These are phyloP conservation scores for Fusarium metavorans DNA, from an alignment of 2,329 filamentous ascomycete genomes.

Conservation along the genomic window DNA sequence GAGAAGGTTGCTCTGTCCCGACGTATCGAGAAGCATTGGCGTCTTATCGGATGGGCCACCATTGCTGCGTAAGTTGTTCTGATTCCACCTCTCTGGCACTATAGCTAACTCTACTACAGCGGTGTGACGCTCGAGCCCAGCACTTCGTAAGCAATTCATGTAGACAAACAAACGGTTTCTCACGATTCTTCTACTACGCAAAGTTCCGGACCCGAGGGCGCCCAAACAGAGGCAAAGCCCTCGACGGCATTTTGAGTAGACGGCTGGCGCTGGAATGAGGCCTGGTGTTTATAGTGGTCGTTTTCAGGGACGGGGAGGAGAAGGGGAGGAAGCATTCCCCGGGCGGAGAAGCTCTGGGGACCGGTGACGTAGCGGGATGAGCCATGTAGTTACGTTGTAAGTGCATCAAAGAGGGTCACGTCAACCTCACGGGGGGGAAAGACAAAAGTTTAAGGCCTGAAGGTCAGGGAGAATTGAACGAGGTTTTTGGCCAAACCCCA, in stretches of 20 bases:
- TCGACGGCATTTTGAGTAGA: conserved; percentile 45
- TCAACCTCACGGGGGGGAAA: conserved; percentile 33
- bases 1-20: conserved; percentile 97
- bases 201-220: conserved; percentile 35
- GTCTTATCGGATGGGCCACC: conserved; percentile 91
- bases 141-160: conserved; percentile 52
- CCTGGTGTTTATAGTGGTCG: conserved; percentile 42
- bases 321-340: conserved; percentile 24
- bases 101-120: conserved; percentile 48
- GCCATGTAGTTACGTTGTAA: conserved; percentile 40
- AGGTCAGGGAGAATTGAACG: conserved; percentile 36
- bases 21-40: conserved; percentile 99
- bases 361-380: conserved; percentile 30
- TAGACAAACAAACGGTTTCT: conserved; percentile 32
- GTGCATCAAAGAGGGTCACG: conserved; percentile 43
- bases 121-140: conserved; percentile 67
- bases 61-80: conserved; percentile 72
- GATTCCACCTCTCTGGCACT: background rate
- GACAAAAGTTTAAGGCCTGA: conserved; percentile 36
- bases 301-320: conserved; percentile 30
- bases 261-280: conserved; percentile 43
- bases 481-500: conserved; percentile 30
- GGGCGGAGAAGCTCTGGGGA: conserved; percentile 12
- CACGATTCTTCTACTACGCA: conserved; percentile 39
- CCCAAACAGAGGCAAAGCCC: conserved; percentile 33